Evolutionary conservation across 805 yeast genomes (phyloP).

Genomic region (Candida andamanensis): DNA sequence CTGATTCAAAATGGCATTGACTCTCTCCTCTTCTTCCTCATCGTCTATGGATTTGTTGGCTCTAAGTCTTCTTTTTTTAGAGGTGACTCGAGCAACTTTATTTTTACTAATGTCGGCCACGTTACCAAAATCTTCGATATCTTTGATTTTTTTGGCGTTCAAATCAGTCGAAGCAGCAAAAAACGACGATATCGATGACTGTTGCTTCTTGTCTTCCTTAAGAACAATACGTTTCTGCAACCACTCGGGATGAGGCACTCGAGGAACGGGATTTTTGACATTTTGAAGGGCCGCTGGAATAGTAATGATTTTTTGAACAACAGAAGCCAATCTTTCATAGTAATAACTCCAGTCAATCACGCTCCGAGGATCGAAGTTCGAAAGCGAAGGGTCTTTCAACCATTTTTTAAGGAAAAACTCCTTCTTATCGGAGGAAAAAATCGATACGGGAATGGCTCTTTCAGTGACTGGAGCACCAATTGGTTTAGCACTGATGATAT

Average conservation of each 20-base stretch:
- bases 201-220: conserved; percentile 66
- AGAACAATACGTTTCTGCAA: conserved; percentile 56
- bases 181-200: conserved; percentile 56
- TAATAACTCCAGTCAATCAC: conserved; percentile 94
- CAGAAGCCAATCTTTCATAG: conserved; percentile 84
- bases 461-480: conserved; percentile 87
- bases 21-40: conserved; percentile 44
- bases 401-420: conserved; percentile 75
- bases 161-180: conserved; percentile 41
- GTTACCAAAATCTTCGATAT: conserved; percentile 70
- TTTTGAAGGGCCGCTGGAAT: conserved; percentile 96
- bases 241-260: conserved; percentile 96
- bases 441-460: conserved; percentile 94
- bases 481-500: conserved; percentile 83
- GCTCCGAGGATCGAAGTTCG: conserved; percentile 78
- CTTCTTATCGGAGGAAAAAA: conserved; percentile 86
- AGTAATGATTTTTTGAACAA: conserved; percentile 88
- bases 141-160: conserved; percentile 35
- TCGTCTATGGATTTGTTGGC: conserved; percentile 15
- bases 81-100: conserved; percentile 42
- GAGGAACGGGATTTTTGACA: conserved; percentile 85
- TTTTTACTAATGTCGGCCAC: conserved; percentile 22
- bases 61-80: conserved; percentile 39
- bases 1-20: conserved; percentile 43
- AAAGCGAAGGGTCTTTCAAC: conserved; percentile 74